Percentiles rank a stretch among this genome's conserved stretches.
These are phyloP conservation scores for Russula olivacea DNA, from an alignment of 768 basidiomycete genomes.

Conservation along the genomic window DNA sequence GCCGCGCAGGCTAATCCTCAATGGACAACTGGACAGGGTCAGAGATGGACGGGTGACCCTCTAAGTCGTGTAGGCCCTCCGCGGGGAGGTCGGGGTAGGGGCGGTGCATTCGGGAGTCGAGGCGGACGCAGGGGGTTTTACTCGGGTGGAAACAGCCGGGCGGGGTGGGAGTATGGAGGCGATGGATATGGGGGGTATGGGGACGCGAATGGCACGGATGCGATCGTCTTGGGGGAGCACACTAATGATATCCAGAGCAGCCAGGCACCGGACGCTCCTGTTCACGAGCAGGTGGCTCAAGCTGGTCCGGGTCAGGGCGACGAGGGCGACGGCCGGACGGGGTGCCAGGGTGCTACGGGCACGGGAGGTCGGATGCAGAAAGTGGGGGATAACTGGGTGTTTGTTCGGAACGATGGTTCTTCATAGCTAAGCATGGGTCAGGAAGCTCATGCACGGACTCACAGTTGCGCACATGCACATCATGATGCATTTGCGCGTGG, in stretches of 20 bases:
- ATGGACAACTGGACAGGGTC: conserved; percentile 1
- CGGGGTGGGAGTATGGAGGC: conserved; percentile 33
- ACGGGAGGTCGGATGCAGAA: conserved; percentile 49
- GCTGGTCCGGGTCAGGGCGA: conserved; percentile 5
- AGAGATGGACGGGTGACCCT: conserved; percentile 12
- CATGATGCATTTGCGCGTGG: background rate
- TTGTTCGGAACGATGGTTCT: conserved; percentile 40
- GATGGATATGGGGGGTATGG: conserved; percentile 33
- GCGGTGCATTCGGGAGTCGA: conserved; percentile 36
- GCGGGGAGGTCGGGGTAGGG: conserved; percentile 36
- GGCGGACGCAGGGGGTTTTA: conserved; percentile 34
- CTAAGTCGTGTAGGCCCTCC: conserved; percentile 7
- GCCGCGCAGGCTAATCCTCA: conserved; percentile 9
- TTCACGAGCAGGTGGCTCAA: conserved; percentile 5
- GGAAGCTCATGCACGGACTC: background rate
- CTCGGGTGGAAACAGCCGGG: conserved; percentile 38
- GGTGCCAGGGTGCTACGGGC: conserved; percentile 1
- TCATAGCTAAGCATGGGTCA: conserved; percentile 24
- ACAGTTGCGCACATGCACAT: background rate
- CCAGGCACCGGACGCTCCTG: conserved; percentile 20
- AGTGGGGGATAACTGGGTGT: conserved; percentile 68
- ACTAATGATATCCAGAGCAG: conserved; percentile 26
- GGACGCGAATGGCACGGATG: conserved; percentile 40
- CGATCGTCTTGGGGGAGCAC: conserved; percentile 53
- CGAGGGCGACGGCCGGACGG: background rate